These are phyloP conservation scores for Trichoderma breve DNA, from an alignment of 2,329 filamentous ascomycete genomes.

Conservation along the genomic window DNA sequence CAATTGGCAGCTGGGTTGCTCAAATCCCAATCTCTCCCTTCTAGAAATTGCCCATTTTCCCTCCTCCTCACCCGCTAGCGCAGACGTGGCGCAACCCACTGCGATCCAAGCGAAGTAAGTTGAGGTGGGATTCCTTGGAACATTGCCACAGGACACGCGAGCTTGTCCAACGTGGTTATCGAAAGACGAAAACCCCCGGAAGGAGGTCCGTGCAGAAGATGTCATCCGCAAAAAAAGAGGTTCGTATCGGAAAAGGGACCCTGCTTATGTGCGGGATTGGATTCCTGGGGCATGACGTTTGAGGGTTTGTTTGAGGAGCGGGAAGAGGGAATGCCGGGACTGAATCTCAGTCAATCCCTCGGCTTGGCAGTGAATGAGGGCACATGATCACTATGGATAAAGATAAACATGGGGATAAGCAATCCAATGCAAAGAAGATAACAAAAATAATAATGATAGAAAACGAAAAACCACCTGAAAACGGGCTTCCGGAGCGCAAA, in stretches of 20 bases:
- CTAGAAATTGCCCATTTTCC: neutral
- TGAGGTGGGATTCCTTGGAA: neutral
- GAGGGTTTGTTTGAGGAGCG: neutral
- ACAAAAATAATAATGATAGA: neutral
- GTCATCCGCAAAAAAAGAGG: neutral
- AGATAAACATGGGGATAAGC: neutral
- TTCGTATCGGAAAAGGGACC: neutral
- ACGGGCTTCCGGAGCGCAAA: neutral
- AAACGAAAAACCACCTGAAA: neutral
- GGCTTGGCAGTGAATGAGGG: neutral
- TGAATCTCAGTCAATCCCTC: neutral
- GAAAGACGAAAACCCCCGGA: neutral
- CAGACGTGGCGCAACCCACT: neutral
- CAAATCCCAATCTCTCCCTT: neutral
- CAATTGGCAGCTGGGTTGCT: neutral
- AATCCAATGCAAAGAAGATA: neutral
- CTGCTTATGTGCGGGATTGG: neutral
- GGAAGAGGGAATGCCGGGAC: neutral
- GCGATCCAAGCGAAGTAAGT: neutral
- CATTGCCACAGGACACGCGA: slow-evolving; percentile 15
- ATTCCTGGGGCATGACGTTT: neutral
- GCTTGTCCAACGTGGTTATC: slow-evolving; percentile 15
- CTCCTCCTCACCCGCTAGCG: neutral
- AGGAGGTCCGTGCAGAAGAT: slow-evolving; percentile 1
- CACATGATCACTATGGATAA: neutral